These are phyloP conservation scores for Pichia cephalocereana DNA, from an alignment of 805 yeast genomes.

Conservation along the genomic window DNA sequence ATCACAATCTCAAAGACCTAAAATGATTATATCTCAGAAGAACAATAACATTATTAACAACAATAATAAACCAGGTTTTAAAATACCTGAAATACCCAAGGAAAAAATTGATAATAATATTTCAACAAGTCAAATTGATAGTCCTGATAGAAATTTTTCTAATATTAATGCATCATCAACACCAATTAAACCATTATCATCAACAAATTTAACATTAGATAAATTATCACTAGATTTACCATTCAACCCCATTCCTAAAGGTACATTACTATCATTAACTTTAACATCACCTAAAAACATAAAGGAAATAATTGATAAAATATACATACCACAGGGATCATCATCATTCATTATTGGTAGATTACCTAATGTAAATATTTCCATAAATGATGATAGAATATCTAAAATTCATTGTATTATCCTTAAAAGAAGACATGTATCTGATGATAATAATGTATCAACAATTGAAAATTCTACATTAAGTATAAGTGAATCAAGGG, in stretches of 20 bases:
- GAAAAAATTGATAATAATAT: neutral
- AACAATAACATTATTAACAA: neutral
- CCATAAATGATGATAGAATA: constrained; percentile 62
- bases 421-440: constrained; percentile 52
- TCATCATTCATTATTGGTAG: constrained; percentile 71
- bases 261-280: constrained; percentile 30
- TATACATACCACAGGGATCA: constrained; percentile 58
- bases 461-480: constrained; percentile 21
- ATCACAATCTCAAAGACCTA: constrained; percentile 4
- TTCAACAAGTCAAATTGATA: neutral
- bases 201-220: neutral
- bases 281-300: constrained; percentile 45
- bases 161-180: neutral
- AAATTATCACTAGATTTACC: neutral
- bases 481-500: neutral
- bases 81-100: constrained; percentile 9
- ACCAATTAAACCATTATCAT: neutral
- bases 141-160: too few species aligned
- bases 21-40: neutral
- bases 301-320: constrained; percentile 36
- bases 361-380: constrained; percentile 48
- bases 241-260: constrained; percentile 1
- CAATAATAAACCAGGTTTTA: constrained; percentile 1
- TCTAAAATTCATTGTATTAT: constrained; percentile 80
- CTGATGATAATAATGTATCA: constrained; percentile 14